These are phyloP conservation scores for Russula abietina DNA, from an alignment of 768 basidiomycete species.

Conservation along the genomic window DNA sequence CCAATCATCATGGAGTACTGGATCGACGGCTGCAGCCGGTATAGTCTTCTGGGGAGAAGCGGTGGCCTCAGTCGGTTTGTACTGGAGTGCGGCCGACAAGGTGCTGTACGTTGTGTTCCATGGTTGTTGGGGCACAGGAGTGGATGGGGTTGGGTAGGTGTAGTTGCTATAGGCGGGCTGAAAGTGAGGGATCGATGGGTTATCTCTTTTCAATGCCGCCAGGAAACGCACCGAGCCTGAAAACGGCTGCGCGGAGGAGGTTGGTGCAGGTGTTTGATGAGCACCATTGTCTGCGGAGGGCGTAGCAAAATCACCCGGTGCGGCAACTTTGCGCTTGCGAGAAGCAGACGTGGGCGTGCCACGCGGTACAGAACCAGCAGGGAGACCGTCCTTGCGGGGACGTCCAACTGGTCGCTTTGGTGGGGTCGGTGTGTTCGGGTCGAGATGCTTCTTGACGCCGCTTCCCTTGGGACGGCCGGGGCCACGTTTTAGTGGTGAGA, in stretches of 20 bases:
- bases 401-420: constrained; percentile 74
- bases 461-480: constrained; percentile 78
- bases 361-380: constrained; percentile 59
- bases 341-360: constrained; percentile 32
- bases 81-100: constrained; percentile 23
- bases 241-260: constrained; percentile 17
- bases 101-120: constrained; percentile 24
- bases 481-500: constrained; percentile 49
- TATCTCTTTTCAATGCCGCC: not conserved
- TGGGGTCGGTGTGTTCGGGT: constrained; percentile 41
- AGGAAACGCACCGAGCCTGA: constrained; percentile 18
- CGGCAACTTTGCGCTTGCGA: constrained; percentile 24
- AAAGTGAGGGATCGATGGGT: not conserved
- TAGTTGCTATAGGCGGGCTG: constrained; percentile 18
- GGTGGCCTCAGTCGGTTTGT: constrained; percentile 18
- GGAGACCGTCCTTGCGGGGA: constrained; percentile 75
- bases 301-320: constrained; percentile 32
- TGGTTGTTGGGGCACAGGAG: constrained; percentile 14
- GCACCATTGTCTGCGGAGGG: constrained; percentile 4
- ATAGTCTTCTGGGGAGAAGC: constrained; percentile 7
- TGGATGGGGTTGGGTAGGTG: constrained; percentile 18
- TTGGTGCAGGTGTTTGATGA: constrained; percentile 10
- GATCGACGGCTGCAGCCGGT: constrained; percentile 18
- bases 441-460: constrained; percentile 54
- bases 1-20: constrained; percentile 57